These are phyloP conservation scores for Talaromyces trachyspermus DNA, from an alignment of 495 filamentous ascomycete genomes.

Conservation along the genomic window DNA sequence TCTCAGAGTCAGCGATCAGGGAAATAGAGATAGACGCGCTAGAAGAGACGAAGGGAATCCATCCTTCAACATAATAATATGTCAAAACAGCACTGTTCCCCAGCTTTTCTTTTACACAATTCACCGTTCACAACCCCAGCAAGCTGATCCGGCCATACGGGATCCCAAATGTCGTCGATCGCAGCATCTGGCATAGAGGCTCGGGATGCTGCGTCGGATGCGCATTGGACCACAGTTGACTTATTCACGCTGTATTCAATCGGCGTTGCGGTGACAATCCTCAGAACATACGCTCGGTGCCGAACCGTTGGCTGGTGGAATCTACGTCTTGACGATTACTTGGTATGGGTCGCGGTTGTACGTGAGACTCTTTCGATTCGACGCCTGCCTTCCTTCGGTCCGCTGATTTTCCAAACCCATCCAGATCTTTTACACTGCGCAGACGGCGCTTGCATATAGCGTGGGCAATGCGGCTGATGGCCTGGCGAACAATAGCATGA, in stretches of 20 bases:
- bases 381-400: background rate
- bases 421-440: conserved; percentile 29
- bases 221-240: conserved; percentile 32
- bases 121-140: background rate
- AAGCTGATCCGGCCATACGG: conserved; percentile 6
- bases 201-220: conserved; percentile 23
- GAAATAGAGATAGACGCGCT: too few relatives aligned
- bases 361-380: conserved; percentile 11
- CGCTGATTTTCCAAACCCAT: conserved; percentile 9
- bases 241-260: conserved; percentile 40
- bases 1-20: too few relatives aligned
- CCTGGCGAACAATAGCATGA: conserved; percentile 47
- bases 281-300: conserved; percentile 38
- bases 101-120: background rate
- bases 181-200: conserved; percentile 10
- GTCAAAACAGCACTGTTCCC: too few relatives aligned
- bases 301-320: conserved; percentile 32
- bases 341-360: conserved; percentile 45
- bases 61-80: too few relatives aligned
- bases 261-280: conserved; percentile 32
- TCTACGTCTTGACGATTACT: conserved; percentile 43
- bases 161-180: background rate
- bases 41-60: too few relatives aligned
- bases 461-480: conserved; percentile 28
- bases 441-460: conserved; percentile 27